Evolutionary conservation across 225 moss, liverwort and hornwort genomes (phyloP), one percentile per base, ranked within the genome.

Genomic region (Polytrichum commune): DNA sequence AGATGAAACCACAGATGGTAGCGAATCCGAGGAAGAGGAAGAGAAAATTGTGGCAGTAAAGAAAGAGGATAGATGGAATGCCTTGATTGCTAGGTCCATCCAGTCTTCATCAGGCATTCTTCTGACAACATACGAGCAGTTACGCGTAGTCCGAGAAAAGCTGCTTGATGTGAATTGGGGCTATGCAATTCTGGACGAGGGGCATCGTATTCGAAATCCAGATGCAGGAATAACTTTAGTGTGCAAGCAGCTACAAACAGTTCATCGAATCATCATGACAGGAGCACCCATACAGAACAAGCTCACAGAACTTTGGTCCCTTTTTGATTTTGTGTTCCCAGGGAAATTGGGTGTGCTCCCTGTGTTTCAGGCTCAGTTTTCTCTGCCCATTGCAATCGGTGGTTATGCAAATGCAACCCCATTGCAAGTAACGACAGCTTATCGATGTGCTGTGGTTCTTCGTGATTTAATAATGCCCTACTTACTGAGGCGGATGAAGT

Each of bases 251-350:
- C 72, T 98, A 76, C 97, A 93, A 80, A 95, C 97, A 67, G 85
- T 98, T 66, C 97, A 95, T 74, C 86, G 97, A 56, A 73, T 95
- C 27, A 93, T 98, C 61, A 98, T 98, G 95, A 95, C 97, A n/a
- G 97, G 95, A 63, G 97, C 95, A 71, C 97, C 97, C 29, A 98
- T 98, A 60, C 97, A 98, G 72, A 98, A 98, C 63, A 93, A 53
- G 74, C 84, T 98, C 63, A 98, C 90, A 62, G 97, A 98, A 76
- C 82, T 98, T 24, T 98, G 95, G 97, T 98, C 97, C 30, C 94
- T 98, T 53, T 98, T 98, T 70, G 97, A 98, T 77, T 98, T 93
- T 56, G 95, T 98, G 20, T 98, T 98, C 29, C 97, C 97, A 24
- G 97, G 97, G 68, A 98, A 98, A 74, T 53, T 98, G 60, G 97